Percentiles rank a stretch among this genome's conserved stretches.
Conservation (phyloP, 208 protist species). For the Acanthamoeba lenticulata region DNA sequence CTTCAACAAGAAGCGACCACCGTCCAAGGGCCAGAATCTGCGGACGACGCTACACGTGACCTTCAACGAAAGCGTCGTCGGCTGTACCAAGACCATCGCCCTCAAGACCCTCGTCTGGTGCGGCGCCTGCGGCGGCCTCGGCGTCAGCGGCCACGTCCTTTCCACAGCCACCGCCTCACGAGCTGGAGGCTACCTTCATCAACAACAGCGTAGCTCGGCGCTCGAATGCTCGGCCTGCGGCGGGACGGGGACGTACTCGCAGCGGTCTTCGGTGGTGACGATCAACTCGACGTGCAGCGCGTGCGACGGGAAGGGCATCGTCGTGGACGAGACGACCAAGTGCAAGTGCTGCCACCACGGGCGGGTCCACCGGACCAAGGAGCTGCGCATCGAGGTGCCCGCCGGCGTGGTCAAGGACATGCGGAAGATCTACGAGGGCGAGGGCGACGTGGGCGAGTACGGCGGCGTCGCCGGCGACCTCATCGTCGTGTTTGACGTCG, state of each 20-base stretch:
- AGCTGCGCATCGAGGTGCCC: constrained; percentile 40
- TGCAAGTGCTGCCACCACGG: not conserved
- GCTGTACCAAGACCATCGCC: not conserved
- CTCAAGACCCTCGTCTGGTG: not conserved
- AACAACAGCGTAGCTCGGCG: not conserved
- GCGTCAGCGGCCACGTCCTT: not conserved
- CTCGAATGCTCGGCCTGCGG: not conserved
- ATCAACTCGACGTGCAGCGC: constrained; percentile 25
- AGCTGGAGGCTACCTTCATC: not conserved
- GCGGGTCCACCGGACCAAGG: not conserved
- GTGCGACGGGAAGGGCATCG: not conserved
- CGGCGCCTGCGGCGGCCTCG: not conserved
- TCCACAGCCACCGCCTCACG: not conserved
- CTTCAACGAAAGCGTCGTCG: not conserved
- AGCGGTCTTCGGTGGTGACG: not conserved
- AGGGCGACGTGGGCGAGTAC: constrained; percentile 48
- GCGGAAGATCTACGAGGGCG: not conserved
- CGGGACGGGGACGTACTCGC: constrained; percentile 45
- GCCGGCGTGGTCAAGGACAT: constrained; percentile 1
- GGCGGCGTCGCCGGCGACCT: constrained; percentile 15
- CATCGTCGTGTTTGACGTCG: constrained; percentile 36
- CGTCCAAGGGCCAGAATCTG: not conserved
- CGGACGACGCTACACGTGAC: not conserved
- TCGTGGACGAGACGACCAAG: not conserved
- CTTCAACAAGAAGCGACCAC: not conserved